Evolutionary conservation across 1,139 yeast genomes (phyloP).

Genomic region (Wickerhamiella pararugosa): DNA sequence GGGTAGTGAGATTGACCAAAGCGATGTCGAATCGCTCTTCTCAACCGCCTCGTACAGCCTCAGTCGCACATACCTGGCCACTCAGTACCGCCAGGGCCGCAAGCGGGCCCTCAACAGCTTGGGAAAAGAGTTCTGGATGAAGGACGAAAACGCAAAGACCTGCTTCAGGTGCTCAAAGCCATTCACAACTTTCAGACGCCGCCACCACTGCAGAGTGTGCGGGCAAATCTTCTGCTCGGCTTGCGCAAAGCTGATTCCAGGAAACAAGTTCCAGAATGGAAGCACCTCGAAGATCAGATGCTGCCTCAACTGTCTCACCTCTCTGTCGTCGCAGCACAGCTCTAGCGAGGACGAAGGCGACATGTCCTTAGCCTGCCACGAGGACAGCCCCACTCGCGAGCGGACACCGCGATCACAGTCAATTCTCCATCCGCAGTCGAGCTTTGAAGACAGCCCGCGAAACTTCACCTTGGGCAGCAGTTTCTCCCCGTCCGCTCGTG

Average conservation of each 20-base stretch:
- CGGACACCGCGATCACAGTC: neutral
- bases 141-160: conserved; percentile 70
- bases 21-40: conserved; percentile 14
- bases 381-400: conserved; percentile 1
- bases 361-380: neutral
- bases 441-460: too few relatives aligned
- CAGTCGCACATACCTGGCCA: conserved; percentile 15
- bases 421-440: too few relatives aligned
- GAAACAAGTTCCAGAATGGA: conserved; percentile 57
- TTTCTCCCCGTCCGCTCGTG: too few relatives aligned
- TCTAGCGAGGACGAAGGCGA: conserved; percentile 6
- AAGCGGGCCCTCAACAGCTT: conserved; percentile 15
- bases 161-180: conserved; percentile 64
- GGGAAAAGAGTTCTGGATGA: conserved; percentile 72
- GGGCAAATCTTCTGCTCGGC: conserved; percentile 87
- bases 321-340: conserved; percentile 3
- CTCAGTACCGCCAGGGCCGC: conserved; percentile 14
- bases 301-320: conserved; percentile 13
- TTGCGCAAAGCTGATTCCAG: conserved; percentile 72
- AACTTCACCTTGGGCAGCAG: too few relatives aligned
- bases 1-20: neutral
- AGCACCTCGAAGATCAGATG: conserved; percentile 11
- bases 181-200: conserved; percentile 67
- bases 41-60: conserved; percentile 11
- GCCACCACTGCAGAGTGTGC: conserved; percentile 90